Percentiles rank a stretch among this genome's conserved stretches.
These are phyloP conservation scores for Globisporangium okanoganense DNA, from an alignment of 352 stramenopile species.

Conservation along the genomic window DNA sequence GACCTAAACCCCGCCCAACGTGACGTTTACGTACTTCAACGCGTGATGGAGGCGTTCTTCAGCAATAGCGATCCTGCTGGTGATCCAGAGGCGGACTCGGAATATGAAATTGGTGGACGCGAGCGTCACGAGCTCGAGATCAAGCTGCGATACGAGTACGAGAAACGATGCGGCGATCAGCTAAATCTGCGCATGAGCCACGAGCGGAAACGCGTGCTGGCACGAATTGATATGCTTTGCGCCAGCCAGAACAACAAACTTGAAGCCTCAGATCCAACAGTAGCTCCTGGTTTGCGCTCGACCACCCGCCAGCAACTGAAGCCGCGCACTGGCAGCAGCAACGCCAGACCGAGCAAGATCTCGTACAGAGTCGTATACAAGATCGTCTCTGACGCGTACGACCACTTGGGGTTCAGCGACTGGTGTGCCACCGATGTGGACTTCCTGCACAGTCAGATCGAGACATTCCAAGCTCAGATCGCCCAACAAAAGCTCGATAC, in stretches of 20 bases:
- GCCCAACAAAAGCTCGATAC: constrained; percentile 18
- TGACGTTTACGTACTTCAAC: constrained; percentile 9
- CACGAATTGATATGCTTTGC: constrained; percentile 50
- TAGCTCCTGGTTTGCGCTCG: background rate
- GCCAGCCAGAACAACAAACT: background rate
- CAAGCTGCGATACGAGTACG: constrained; percentile 43
- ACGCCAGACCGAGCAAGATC: constrained; percentile 2
- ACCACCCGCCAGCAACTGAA: constrained; percentile 2
- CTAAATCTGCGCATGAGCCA: constrained; percentile 50
- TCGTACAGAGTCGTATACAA: constrained; percentile 25
- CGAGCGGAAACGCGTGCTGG: constrained; percentile 49
- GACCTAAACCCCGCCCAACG: background rate
- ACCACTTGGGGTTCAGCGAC: constrained; percentile 40
- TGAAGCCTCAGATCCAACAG: constrained; percentile 3
- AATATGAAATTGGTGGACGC: background rate
- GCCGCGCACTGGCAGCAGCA: constrained; percentile 6
- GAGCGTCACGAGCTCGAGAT: constrained; percentile 21
- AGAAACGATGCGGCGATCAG: constrained; percentile 48
- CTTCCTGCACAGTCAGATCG: constrained; percentile 25
- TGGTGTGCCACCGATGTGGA: constrained; percentile 56
- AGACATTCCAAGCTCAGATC: constrained; percentile 16
- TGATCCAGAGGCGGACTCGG: no score
- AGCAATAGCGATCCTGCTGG: background rate
- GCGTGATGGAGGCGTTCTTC: constrained; percentile 23
- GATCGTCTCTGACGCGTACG: constrained; percentile 35